Evolutionary conservation across 1,284 basidiomycete genomes (phyloP).

Genomic region (Papiliotrema flavescens): DNA sequence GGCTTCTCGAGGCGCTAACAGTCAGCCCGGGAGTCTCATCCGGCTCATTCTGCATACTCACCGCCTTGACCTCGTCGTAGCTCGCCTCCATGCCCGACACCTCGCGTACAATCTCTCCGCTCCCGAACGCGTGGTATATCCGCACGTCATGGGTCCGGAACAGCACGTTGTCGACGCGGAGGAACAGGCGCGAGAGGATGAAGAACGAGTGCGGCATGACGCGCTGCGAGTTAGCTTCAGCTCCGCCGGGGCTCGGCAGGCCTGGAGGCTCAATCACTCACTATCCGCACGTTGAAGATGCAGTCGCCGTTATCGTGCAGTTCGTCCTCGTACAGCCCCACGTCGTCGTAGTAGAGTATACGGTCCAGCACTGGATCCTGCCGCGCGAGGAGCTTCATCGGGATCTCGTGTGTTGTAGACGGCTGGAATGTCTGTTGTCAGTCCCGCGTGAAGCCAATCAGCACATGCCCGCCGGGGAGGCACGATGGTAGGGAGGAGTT

Average conservation of each 20-base stretch:
- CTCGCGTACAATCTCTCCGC: conserved; percentile 66
- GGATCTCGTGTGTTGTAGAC: conserved; percentile 62
- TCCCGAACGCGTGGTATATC: conserved; percentile 75
- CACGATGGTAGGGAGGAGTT: too few relatives aligned
- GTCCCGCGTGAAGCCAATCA: not conserved
- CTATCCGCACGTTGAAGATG: conserved; percentile 74
- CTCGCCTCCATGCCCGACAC: conserved; percentile 83
- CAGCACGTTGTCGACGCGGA: conserved; percentile 91
- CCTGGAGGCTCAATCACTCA: conserved; percentile 50
- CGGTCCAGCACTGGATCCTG: conserved; percentile 64
- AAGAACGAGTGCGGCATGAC: conserved; percentile 98
- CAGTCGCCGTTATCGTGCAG: conserved; percentile 91
- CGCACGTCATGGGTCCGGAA: conserved; percentile 89
- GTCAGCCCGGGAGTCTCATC: not conserved
- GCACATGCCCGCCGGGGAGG: too few relatives aligned
- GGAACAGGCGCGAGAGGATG: conserved; percentile 83
- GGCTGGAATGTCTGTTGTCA: conserved; percentile 52
- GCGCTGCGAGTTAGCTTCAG: conserved; percentile 56
- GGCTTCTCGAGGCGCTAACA: conserved; percentile 68
- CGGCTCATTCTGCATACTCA: conserved; percentile 48
- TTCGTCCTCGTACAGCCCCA: conserved; percentile 89
- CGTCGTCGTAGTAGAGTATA: conserved; percentile 90
- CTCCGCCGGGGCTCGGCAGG: conserved; percentile 3
- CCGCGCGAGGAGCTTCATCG: conserved; percentile 74
- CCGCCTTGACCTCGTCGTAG: conserved; percentile 74